A percentile compares a stretch with the other conserved stretches of the same genome.
phyloP scores from a whole-genome alignment of 2,329 filamentous ascomycete species.

The Neofusicoccum cordaticola region DNA sequence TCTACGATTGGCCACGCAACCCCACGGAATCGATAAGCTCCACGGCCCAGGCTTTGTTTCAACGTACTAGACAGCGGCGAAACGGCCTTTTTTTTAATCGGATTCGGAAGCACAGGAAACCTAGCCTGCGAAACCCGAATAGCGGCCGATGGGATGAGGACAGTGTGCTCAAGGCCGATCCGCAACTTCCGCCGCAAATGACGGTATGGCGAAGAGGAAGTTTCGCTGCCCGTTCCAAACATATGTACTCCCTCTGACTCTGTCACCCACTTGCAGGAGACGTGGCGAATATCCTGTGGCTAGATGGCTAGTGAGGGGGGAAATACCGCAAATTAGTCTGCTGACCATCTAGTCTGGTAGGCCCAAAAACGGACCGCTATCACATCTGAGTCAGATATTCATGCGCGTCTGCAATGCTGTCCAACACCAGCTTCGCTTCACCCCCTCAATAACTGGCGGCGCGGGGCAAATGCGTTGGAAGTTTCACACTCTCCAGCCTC shows the following conservation, averaged over 20 bases:
- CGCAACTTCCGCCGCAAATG: neutral
- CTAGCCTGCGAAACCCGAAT: neutral
- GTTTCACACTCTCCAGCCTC: no score
- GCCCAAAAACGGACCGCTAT: neutral
- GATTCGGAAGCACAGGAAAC: neutral
- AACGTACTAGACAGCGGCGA: neutral
- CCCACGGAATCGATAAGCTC: neutral
- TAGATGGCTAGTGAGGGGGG: neutral
- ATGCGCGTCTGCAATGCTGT: neutral
- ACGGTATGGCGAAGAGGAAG: no score
- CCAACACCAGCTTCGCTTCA: neutral
- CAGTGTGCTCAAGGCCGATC: neutral
- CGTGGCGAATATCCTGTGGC: neutral
- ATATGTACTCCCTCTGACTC: neutral
- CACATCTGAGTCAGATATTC: neutral
- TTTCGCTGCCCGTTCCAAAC: neutral
- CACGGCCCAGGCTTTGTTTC: neutral
- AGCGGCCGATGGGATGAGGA: neutral
- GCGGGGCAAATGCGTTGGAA: neutral
- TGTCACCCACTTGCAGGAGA: neutral
- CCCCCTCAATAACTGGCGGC: neutral
- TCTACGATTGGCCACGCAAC: neutral
- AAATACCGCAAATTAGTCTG: slow-evolving; percentile 1
- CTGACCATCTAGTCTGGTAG: neutral
- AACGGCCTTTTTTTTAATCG: neutral